Conservation (phyloP, 768 basidiomycete genomes). For the Lentinula lateritia region DNA sequence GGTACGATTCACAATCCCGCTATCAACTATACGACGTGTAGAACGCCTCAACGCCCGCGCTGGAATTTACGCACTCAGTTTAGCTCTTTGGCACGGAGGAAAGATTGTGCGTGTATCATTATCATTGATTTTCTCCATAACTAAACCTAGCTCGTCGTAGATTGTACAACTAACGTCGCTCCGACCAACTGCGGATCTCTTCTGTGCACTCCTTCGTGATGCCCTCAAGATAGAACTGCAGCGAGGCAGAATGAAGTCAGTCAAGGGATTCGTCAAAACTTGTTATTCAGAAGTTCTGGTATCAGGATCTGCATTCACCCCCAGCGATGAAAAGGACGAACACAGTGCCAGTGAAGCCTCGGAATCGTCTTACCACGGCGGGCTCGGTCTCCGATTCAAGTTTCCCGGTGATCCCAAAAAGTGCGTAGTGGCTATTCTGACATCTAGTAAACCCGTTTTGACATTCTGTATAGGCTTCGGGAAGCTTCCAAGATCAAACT, state of each 20-base stretch:
- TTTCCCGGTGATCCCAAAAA: slow-evolving; percentile 93
- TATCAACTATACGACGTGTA: slow-evolving; percentile 89
- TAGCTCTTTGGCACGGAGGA: slow-evolving; percentile 91
- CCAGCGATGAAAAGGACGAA: slow-evolving; percentile 65
- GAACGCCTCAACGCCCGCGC: slow-evolving; percentile 91
- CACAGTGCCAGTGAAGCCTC: slow-evolving; percentile 43
- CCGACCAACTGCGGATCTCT: slow-evolving; percentile 87
- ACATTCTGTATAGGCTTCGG: slow-evolving; percentile 48
- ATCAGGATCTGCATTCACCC: slow-evolving; percentile 46
- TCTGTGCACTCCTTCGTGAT: slow-evolving; percentile 85
- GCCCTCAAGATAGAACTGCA: slow-evolving; percentile 87
- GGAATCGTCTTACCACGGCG: slow-evolving; percentile 63
- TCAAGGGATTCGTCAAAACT: slow-evolving; percentile 86
- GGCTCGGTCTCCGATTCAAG: slow-evolving; percentile 77
- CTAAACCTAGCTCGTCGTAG: slow-evolving; percentile 26
- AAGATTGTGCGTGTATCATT: slow-evolving; percentile 64
- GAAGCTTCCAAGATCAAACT: slow-evolving; percentile 94
- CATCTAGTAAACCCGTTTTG: background rate
- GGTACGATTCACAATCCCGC: slow-evolving; percentile 84
- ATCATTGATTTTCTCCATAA: background rate
- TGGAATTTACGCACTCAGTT: slow-evolving; percentile 92
- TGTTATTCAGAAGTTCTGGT: slow-evolving; percentile 93
- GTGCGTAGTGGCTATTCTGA: slow-evolving; percentile 33
- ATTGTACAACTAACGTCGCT: slow-evolving; percentile 92
- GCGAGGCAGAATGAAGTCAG: slow-evolving; percentile 87